Conservation (phyloP, 1,284 basidiomycete species). For the Ceratorhiza oryzae-sativae region DNA sequence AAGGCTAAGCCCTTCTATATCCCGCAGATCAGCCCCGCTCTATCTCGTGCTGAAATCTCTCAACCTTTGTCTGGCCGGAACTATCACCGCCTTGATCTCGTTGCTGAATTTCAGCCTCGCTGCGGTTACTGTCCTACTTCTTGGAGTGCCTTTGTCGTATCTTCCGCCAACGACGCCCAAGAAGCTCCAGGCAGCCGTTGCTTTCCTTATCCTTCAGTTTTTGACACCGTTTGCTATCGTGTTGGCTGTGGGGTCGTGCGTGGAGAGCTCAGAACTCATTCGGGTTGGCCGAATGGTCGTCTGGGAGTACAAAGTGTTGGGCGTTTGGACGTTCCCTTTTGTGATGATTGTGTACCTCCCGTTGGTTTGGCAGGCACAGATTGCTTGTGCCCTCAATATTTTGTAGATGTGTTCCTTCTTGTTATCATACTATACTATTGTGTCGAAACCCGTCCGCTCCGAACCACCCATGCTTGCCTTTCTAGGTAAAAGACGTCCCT, state of each 20-base stretch:
- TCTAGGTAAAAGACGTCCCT: neutral
- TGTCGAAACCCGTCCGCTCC: neutral
- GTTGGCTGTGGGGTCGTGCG: neutral
- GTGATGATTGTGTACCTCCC: slow-evolving; percentile 42
- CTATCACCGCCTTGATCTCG: slow-evolving; percentile 81
- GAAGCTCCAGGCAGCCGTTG: neutral
- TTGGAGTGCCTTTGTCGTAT: slow-evolving; percentile 56
- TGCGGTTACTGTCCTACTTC: slow-evolving; percentile 66
- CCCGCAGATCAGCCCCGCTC: slow-evolving; percentile 52
- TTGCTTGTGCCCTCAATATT: slow-evolving; percentile 35
- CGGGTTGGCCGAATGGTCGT: slow-evolving; percentile 32
- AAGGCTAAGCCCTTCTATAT: slow-evolving; percentile 30
- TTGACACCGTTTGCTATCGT: slow-evolving; percentile 11
- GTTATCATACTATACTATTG: neutral
- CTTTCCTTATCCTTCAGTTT: slow-evolving; percentile 9
- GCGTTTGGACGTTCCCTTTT: slow-evolving; percentile 43
- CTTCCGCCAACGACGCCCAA: slow-evolving; percentile 3
- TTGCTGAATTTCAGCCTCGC: slow-evolving; percentile 92
- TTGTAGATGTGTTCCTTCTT: neutral
- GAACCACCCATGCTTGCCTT: neutral
- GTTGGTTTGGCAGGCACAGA: slow-evolving; percentile 39
- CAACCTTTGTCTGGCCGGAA: slow-evolving; percentile 78
- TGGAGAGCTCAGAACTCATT: slow-evolving; percentile 14
- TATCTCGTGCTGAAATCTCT: slow-evolving; percentile 69
- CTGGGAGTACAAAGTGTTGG: slow-evolving; percentile 44